Evolutionary conservation across 2,329 filamentous ascomycete species (phyloP), one percentile per base, ranked within the genome.

Genomic region (Curvularia lunata): DNA sequence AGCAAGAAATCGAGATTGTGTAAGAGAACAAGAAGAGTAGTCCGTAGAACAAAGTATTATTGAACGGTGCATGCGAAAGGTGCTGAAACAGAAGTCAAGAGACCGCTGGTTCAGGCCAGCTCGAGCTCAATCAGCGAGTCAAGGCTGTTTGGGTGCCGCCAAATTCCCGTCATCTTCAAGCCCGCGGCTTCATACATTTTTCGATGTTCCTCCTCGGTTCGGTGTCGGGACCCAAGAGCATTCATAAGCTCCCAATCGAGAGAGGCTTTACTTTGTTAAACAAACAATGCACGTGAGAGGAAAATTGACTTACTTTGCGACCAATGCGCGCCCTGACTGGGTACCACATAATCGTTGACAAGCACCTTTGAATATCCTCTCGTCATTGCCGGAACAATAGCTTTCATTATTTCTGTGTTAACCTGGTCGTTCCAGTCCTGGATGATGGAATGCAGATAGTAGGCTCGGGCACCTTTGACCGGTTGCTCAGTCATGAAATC

Each of bases 401-500:
- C 19, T 27, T 59, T 57, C 5, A 75, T 52, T 13, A 75, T 74
- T 1, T 59, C 28, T 0, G 59, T 55, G 48, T 66, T 67, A 1
- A 65, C 55, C 2, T 61, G 48, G 40, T 74, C 66, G 41, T 63
- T 63, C 68, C 69, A 74, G 49, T 74, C 70, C 13, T 74, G 71
- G 21, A 74, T 65, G 42, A 74, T 72, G 10, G 63, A 67, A 47
- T 71, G 67, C 0, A 74, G 54, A 47, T 63, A 72, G 40, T 74
- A 74, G 3, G 66, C 66, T 12, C 70, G 62, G 2, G 69, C 69
- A 19, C 61, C 76, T 66, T 77, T 74, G 0, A 79, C 61, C 69
- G 69, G 66, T 45, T 72, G 68, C 34, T 67, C 59, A 3, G 63
- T 67, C 43, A 70, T 27, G 45, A 71, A 79, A 50, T 80, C 75